A percentile compares a stretch with the other conserved stretches of the same genome.
These are phyloP conservation scores for Canariomyces notabilis DNA, from an alignment of 2,329 filamentous ascomycete genomes.

Conservation along the genomic window DNA sequence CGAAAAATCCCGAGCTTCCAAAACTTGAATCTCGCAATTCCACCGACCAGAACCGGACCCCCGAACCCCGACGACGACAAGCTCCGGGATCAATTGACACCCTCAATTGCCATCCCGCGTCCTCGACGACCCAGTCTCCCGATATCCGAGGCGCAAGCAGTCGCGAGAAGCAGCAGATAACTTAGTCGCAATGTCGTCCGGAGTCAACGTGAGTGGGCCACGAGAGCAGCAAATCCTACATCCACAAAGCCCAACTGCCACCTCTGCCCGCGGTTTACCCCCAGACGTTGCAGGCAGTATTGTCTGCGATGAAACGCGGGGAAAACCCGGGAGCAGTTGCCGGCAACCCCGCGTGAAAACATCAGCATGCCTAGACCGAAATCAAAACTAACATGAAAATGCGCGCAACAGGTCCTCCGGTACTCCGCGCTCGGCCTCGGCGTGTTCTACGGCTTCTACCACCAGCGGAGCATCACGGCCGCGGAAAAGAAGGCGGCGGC, in stretches of 20 bases:
- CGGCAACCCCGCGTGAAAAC: no score
- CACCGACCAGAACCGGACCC: constrained; percentile 18
- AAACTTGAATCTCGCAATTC: constrained; percentile 25
- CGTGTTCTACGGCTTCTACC: constrained; percentile 91
- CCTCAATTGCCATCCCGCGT: constrained; percentile 21
- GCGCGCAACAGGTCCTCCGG: constrained; percentile 73
- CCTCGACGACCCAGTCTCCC: constrained; percentile 14
- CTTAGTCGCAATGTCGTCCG: constrained; percentile 28
- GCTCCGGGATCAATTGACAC: constrained; percentile 23
- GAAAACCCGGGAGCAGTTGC: neutral
- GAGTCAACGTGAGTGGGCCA: constrained; percentile 31
- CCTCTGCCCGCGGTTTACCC: neutral
- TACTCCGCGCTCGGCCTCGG: constrained; percentile 91
- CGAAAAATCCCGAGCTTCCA: constrained; percentile 36
- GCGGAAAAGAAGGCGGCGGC: constrained; percentile 64
- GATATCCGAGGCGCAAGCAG: constrained; percentile 10
- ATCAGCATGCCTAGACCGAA: neutral
- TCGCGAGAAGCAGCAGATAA: constrained; percentile 8
- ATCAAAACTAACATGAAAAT: constrained; percentile 8
- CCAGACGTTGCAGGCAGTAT: neutral
- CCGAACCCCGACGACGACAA: constrained; percentile 25
- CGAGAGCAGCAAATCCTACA: neutral
- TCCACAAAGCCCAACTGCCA: neutral
- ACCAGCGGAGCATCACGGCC: constrained; percentile 76
- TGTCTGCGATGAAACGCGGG: neutral